Base-by-base conservation (phyloP, 495 filamentous ascomycete species). In the Cercophora samala region DNA sequence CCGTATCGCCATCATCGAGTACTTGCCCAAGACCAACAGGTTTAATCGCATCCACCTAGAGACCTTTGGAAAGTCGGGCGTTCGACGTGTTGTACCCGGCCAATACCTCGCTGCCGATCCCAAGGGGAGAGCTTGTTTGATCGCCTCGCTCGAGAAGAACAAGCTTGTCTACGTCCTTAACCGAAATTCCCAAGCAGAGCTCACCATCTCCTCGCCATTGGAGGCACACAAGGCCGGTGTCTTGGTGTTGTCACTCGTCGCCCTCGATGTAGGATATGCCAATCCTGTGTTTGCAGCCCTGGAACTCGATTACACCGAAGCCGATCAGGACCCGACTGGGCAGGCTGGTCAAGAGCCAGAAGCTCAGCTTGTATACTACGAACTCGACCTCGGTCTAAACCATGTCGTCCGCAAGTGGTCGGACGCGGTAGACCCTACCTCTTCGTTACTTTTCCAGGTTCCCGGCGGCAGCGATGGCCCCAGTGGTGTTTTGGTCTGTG, bases 161-260 rank as follows among this genome's bases (percentile, higher is more conserved):
- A 98, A 98, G 81, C 90, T 99, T 70, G 96, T 98, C 74, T 99
- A 98, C 78, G 94, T 98, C 73, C 84, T 99, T 64, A 97, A 97
- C 80, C 90, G 96, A 52, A 96, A 97, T 79, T 86, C 93, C 51
- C 91, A 97, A 79, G 93, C 91, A 37, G 93, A 97, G 75, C 85
- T 98, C 73, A 95, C 93, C 25, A 98, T 98, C 52, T 99, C 96
- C 5, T 97, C 93, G 18, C 94, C 96, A 1, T 82, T 98, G n/a
- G 96, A 98, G 79, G 96, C 96, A 5, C 95, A 98, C 78, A 96
- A 93, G 77, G 87, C 92, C n/a, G 93, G 96, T 64, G 95, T 92
- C 1, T 76, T 98, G 62, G 93, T 97, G 18, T 93, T 97, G 67
- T 91, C 91, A 9, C 78, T 98, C 69, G 88, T 89, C 11, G 91